Base-by-base conservation (phyloP, 352 stramenopile species). In the Globisporangium viniferum region DNA sequence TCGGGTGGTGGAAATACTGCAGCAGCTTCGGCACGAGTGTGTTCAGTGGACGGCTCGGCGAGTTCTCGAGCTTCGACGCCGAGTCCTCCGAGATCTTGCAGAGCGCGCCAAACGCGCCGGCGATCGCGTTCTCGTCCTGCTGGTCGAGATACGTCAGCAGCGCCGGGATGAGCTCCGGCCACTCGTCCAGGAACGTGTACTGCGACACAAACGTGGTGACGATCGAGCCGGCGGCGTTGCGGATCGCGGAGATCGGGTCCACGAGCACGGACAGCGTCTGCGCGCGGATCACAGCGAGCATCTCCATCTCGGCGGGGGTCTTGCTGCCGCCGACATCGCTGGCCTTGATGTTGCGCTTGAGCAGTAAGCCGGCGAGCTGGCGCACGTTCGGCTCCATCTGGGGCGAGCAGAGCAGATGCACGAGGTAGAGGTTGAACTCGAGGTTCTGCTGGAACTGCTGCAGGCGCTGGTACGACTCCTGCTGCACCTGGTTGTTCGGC, bases 61-160 rank as follows among this genome's bases (percentile, higher is more conserved):
- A 94, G 73, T 95, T 91, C 72, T 96, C 86, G 39, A 97, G 84
- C 74, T 97, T 95, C 35, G 85, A 74, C 9, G 89, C 91, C 66
- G 89, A 96, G 76, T 97, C 91, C 64, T 97, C 91, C 64, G 85
- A 95, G 70, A 97, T 91, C 80, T 97, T 97, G 71, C 84, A 75
- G 20, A 97, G 81, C 39, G 88, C 88, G 65, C 83, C 79, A 67
- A 97, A 96, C 9, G 90, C 90, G 6, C 91, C 91, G 27, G 93
- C 86, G 31, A 95, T 78, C 15, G 88, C 87, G 49, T 74, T 70
- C 56, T 76, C 79, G 46, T 82, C 69, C 54, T 80, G 72, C 35
- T 89, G 76, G 15, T 91, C 79, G 18, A 95, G 72, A 48, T 86
- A 83, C 44, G 70, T 29, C 3, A 88, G 68, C 20, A 96, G 74